Evolutionary conservation across 331 rosid species (phyloP), one percentile per base, ranked within the genome.

Genomic region (Rhamnella rubrinervis): DNA sequence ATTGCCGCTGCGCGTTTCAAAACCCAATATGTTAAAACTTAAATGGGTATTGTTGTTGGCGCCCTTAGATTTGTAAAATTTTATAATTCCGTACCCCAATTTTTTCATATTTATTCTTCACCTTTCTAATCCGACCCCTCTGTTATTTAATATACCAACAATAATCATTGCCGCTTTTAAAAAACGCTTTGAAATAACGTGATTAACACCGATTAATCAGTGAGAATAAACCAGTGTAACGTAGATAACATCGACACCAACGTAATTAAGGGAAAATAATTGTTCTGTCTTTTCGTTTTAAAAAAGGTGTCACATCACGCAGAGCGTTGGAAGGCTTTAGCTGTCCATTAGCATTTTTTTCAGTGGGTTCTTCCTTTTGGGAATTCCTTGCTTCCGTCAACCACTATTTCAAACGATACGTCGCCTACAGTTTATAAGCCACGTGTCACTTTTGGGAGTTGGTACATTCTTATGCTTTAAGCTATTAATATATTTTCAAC

Each of bases 1-100:
- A 75, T 83, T 86, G 91, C 88, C 87, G 90, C 88, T 81, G 88
- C 87, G 76, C 58, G 74, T 60, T 89, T 85, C 87, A 86, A 89
- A 89, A 88, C 47, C 55, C 38, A 65, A 23, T 8, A 25, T 15
- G 6, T 19, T 15, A 23, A 23, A 23, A n/a, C 0, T 51, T 15
- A 1, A 8, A 47, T 47, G 52, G 8, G 14, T 47, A 25, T 59
- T 59, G 14, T 14, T 25, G 35, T 59, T 59, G 35, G 37, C 15
- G 63, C 16, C 63, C 41, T 28, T 5, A 16, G 0, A 31, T 52
- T 16, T 65, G 14, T 6, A 65, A 40, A n/a, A 9, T 7, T 38
- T 38, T 71, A 7, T 61, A 20, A 15, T 35, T 21, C 62, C 5
- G 7, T 15, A 3, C 25, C 0, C 41, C 2, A 4, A 1, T 1